These are phyloP conservation scores for Xylaria sp. DNA, from an alignment of 2,329 filamentous ascomycete species.

Conservation along the genomic window DNA sequence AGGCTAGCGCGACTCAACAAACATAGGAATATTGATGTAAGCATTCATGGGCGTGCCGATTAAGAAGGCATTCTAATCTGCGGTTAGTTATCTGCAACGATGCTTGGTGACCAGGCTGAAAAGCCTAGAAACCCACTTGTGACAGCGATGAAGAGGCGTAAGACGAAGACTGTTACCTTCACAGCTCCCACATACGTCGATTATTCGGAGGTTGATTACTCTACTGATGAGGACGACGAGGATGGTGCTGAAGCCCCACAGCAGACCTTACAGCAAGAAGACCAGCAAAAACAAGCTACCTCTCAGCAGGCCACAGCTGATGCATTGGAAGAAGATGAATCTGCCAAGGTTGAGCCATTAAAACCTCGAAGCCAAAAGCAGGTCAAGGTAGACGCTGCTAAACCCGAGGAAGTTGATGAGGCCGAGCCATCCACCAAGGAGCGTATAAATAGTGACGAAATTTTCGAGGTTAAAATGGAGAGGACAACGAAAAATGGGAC, in stretches of 20 bases:
- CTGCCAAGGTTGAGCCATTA: conserved; percentile 61
- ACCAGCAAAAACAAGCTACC: conserved; percentile 38
- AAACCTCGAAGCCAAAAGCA: conserved; percentile 55
- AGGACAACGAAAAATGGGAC: conserved; percentile 82
- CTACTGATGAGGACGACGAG: conserved; percentile 71
- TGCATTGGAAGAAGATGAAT: conserved; percentile 52
- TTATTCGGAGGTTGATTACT: conserved; percentile 86
- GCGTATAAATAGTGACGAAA: conserved; percentile 68
- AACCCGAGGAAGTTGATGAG: conserved; percentile 45
- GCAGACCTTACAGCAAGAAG: conserved; percentile 41
- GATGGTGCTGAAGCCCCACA: conserved; percentile 52
- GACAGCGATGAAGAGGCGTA: conserved; percentile 80
- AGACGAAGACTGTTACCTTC: conserved; percentile 87
- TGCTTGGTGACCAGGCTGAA: conserved; percentile 69
- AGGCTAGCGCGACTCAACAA: conserved; percentile 93
- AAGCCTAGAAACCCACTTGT: conserved; percentile 84
- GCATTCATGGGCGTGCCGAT: conserved; percentile 40
- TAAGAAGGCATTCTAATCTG: conserved; percentile 36
- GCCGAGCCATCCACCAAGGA: conserved; percentile 30
- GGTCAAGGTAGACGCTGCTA: conserved; percentile 43
- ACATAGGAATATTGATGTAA: conserved; percentile 95
- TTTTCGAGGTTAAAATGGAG: conserved; percentile 60
- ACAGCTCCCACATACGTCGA: conserved; percentile 85
- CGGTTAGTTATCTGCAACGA: conserved; percentile 62
- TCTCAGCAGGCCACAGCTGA: conserved; percentile 42